Evolutionary conservation across 495 filamentous ascomycete genomes (phyloP), one percentile per base, ranked within the genome.

Genomic region (Gamarada debralockiae): DNA sequence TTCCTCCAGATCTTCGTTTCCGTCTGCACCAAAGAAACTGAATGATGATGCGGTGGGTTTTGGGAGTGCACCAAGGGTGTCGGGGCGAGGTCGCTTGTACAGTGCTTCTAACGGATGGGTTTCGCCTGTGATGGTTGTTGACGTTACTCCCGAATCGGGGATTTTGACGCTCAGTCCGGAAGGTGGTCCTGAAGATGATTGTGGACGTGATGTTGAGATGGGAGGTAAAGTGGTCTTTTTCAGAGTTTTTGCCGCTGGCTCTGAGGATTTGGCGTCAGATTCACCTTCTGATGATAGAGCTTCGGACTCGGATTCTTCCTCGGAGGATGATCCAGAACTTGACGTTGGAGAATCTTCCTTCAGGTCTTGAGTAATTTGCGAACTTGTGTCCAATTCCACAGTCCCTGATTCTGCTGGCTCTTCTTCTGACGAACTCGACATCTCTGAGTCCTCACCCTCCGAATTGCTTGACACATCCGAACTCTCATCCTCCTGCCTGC

Each of bases 61-160:
- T 23, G 50, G 38, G 12, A 55, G 47, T n/a, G 52, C 40, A n/a
- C 40, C 23, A 17, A 12, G 1, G 1, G 42, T 25, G 25, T 31
- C 7, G 62, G 96, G 40, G 17, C 17, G 17, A 75, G 96, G 90
- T 12, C 93, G 73, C 56, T 86, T 83, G 59, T 58, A 64, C 6
- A 61, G 29, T 4, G 58, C 58, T 52, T 64, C 58, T 1, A 61
- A 46, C 5, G 61, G 61, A 27, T 63, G 61, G 22, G 60, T 6
- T 49, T 42, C 37, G 1, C 49, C 13, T 25, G 33, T 15, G 22
- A 51, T 44, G 1, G 59, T 55, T 6, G 55, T 50, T 38, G 59
- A 29, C 14, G 25, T 31, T 0, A 29, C 20, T 1, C 3, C 37
- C 7, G 67, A 55, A 7, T 69, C 61, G 9, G 73, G 74, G 9